These are phyloP conservation scores for Vitis cinerea DNA, from an alignment of 164 flowering plant genomes.

Conservation along the genomic window DNA sequence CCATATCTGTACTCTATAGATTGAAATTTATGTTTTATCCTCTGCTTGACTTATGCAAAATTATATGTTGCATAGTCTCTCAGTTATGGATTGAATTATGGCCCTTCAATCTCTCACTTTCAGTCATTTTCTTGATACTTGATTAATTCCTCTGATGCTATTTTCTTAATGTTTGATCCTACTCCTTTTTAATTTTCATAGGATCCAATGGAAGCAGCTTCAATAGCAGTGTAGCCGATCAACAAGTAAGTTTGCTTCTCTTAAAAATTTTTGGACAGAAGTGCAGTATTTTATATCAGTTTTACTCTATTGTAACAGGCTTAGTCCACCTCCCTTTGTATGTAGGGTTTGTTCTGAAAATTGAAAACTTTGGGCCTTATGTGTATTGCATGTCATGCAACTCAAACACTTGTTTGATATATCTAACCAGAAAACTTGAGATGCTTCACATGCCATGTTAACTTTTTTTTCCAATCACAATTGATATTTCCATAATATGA, in stretches of 20 bases:
- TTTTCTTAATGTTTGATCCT: slow-evolving; percentile 5
- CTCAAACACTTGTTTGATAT: neutral
- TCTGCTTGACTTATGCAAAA: too few relatives aligned
- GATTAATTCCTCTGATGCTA: neutral
- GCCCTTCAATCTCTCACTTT: neutral
- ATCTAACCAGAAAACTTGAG: neutral
- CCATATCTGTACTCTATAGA: too few relatives aligned
- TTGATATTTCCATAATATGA: neutral
- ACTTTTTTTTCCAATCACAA: neutral
- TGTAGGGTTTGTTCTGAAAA: neutral
- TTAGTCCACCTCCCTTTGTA: neutral
- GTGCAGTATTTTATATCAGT: neutral
- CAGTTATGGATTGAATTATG: neutral
- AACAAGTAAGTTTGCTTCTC: slow-evolving; percentile 58
- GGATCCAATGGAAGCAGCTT: slow-evolving; percentile 76
- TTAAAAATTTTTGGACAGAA: neutral
- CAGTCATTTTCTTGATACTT: neutral
- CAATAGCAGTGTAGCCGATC: slow-evolving; percentile 84
- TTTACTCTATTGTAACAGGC: neutral
- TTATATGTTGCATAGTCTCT: neutral
- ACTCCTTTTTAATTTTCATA: slow-evolving; percentile 23
- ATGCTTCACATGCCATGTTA: neutral
- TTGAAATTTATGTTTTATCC: too few relatives aligned
- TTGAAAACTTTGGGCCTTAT: neutral
- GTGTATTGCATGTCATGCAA: too few relatives aligned